phyloP scores from a whole-genome alignment of 371 early-diverging fungal species.

The Actinomortierella wolfii region DNA sequence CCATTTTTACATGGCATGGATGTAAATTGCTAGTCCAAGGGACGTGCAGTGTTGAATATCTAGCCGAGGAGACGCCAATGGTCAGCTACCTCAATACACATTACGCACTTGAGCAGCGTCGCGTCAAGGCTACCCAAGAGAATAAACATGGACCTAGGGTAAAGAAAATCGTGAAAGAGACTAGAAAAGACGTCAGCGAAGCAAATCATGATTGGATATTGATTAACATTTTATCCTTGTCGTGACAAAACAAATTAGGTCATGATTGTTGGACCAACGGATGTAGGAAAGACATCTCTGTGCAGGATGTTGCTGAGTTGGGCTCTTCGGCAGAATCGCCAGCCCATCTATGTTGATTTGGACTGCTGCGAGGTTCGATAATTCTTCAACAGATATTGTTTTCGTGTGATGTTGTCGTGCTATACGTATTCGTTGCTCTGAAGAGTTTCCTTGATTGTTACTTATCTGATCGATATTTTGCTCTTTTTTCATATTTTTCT shows the following conservation, averaged over 20 bases:
- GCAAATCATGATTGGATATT: too few species aligned
- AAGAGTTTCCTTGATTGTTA: neutral
- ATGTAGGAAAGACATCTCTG: conserved; percentile 91
- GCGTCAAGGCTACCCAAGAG: conserved; percentile 59
- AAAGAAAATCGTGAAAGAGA: conserved; percentile 10
- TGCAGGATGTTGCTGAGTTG: conserved; percentile 86
- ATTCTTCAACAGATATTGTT: neutral
- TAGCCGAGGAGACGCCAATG: conserved; percentile 95
- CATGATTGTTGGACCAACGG: conserved; percentile 88
- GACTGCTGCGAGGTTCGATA: conserved; percentile 75
- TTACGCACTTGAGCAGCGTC: conserved; percentile 80
- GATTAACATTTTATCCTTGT: neutral
- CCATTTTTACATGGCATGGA: conserved; percentile 95
- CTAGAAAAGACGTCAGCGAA: too few species aligned
- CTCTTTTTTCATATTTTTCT: neutral
- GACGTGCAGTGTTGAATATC: conserved; percentile 78
- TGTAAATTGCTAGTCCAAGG: conserved; percentile 77
- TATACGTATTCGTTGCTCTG: too few species aligned
- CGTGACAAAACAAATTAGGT: conserved; percentile 50
- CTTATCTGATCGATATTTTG: neutral
- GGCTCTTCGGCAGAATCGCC: conserved; percentile 73
- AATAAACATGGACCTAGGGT: conserved; percentile 72
- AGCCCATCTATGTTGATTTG: conserved; percentile 84
- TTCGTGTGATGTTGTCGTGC: too few species aligned
- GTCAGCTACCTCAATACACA: conserved; percentile 86